Conservation (phyloP, 2,329 filamentous ascomycete genomes). For the Nigrospora osmanthi region DNA sequence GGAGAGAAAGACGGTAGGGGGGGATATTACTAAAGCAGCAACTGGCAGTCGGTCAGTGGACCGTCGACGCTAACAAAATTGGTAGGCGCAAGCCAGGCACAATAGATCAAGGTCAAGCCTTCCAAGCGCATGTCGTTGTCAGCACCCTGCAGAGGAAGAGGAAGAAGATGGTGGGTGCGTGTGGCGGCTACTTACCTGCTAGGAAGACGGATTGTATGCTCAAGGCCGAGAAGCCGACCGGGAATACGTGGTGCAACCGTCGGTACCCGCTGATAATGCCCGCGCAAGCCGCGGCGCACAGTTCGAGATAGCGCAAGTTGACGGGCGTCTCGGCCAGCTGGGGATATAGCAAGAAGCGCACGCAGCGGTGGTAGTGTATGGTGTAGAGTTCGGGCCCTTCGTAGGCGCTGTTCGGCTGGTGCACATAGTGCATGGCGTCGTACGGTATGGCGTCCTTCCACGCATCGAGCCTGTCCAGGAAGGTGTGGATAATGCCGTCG, state of each 20-base stretch:
- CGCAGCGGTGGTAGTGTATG: slow-evolving; percentile 19
- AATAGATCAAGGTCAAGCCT: slow-evolving; percentile 20
- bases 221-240: slow-evolving; percentile 19
- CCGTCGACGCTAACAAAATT: slow-evolving; percentile 14
- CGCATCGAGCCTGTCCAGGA: slow-evolving; percentile 14
- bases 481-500: slow-evolving; percentile 13
- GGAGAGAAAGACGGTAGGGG: background rate
- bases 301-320: slow-evolving; percentile 17
- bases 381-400: slow-evolving; percentile 19
- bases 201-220: slow-evolving; percentile 22
- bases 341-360: slow-evolving; percentile 19
- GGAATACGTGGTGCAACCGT: slow-evolving; percentile 18
- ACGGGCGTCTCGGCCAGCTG: slow-evolving; percentile 16
- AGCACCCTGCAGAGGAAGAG: background rate
- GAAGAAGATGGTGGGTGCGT: background rate
- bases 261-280: slow-evolving; percentile 19
- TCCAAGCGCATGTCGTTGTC: too few relatives aligned
- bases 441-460: slow-evolving; percentile 19
- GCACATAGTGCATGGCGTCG: slow-evolving; percentile 15
- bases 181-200: slow-evolving; percentile 11
- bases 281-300: slow-evolving; percentile 17
- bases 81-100: slow-evolving; percentile 17
- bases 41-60: slow-evolving; percentile 18
- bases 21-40: slow-evolving; percentile 13
- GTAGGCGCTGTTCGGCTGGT: slow-evolving; percentile 15